Conservation (phyloP, 2,329 filamentous ascomycete species). For the Monilinia aucupariae region DNA sequence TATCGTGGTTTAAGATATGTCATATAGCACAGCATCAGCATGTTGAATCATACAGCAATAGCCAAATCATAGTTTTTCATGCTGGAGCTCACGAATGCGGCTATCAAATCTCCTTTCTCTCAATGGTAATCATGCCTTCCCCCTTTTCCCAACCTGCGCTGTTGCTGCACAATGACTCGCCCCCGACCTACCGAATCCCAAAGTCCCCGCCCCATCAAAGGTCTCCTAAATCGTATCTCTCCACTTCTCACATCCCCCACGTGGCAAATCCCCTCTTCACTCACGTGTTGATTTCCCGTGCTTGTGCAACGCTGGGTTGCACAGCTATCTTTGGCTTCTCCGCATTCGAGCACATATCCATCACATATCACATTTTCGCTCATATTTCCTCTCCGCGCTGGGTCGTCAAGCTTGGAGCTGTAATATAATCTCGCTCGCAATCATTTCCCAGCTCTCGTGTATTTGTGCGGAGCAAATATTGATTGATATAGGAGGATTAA, state of each 20-base stretch:
- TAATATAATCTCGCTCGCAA: background rate
- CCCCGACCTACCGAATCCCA: background rate
- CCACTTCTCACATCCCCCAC: background rate
- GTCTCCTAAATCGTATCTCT: background rate
- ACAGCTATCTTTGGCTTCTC: conserved; percentile 4
- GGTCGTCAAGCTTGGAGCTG: too few relatives aligned
- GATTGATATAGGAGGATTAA: background rate
- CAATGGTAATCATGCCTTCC: background rate
- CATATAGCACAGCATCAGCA: conserved; percentile 1
- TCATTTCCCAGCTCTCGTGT: background rate
- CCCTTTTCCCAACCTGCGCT: background rate
- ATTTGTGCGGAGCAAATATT: background rate
- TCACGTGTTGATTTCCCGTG: background rate
- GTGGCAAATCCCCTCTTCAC: background rate
- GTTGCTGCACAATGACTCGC: background rate
- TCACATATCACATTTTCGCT: conserved; percentile 1
- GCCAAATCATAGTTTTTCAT: background rate
- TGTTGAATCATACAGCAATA: background rate
- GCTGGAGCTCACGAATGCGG: background rate
- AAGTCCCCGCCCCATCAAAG: background rate
- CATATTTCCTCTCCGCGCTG: background rate
- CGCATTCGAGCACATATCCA: background rate
- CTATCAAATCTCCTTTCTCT: background rate
- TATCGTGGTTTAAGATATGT: conserved; percentile 10
- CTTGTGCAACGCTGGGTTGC: background rate